A percentile compares a stretch with the other conserved stretches of the same genome.
phyloP scores from a whole-genome alignment of 2,329 filamentous ascomycete species.

The Tolypocladium amazonense region DNA sequence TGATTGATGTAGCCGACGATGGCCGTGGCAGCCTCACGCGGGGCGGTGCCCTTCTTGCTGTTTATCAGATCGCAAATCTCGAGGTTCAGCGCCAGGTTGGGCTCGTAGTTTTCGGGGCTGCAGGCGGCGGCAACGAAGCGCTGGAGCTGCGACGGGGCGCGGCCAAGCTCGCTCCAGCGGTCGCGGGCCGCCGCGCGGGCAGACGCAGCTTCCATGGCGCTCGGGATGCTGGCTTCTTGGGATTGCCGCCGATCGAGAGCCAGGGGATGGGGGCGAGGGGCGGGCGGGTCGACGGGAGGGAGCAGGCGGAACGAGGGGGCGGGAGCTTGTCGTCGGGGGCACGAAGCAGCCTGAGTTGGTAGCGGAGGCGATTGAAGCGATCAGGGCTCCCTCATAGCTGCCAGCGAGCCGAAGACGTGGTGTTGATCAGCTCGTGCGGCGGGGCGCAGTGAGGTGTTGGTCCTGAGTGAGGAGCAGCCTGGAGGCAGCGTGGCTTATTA shows the following conservation, averaged over 20 bases:
- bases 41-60: constrained; percentile 90
- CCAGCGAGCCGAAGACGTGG: background rate
- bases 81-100: constrained; percentile 89
- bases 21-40: constrained; percentile 84
- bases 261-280: no score
- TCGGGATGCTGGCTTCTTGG: background rate
- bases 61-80: constrained; percentile 97
- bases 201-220: constrained; percentile 79
- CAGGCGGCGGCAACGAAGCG: constrained; percentile 95
- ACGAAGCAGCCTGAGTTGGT: background rate
- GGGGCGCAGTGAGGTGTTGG: background rate
- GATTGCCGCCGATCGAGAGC: background rate
- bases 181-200: constrained; percentile 92
- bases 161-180: constrained; percentile 76
- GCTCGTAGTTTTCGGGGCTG: constrained; percentile 95
- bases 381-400: constrained; percentile 4
- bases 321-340: background rate
- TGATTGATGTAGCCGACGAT: constrained; percentile 95
- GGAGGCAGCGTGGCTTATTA: background rate
- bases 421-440: background rate
- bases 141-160: constrained; percentile 76
- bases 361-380: background rate
- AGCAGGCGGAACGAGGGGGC: background rate
- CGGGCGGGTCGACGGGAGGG: background rate
- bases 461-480: background rate